Conservation (phyloP, 768 basidiomycete species). For the Russula brevipes region DNA sequence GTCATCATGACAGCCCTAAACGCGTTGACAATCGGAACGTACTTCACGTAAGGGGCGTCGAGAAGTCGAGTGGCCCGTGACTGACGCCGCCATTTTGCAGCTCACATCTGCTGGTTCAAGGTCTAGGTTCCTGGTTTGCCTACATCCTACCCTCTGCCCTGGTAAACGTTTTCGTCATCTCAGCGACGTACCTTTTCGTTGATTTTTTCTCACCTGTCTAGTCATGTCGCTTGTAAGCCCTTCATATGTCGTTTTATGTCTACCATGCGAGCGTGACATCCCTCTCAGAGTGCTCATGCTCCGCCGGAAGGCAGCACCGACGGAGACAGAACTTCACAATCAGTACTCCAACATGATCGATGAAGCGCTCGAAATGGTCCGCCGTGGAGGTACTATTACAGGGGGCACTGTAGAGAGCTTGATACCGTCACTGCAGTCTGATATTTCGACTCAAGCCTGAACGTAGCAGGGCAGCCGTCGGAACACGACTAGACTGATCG, state of each 20-base stretch:
- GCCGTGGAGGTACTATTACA: not conserved
- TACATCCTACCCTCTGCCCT: slow-evolving; percentile 20
- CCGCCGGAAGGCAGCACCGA: slow-evolving; percentile 19
- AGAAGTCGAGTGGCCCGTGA: not conserved
- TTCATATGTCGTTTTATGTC: not conserved
- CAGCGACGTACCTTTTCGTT: not conserved
- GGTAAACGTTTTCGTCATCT: slow-evolving; percentile 8
- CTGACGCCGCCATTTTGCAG: slow-evolving; percentile 3
- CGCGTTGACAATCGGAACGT: slow-evolving; percentile 21
- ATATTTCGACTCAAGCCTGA: not conserved
- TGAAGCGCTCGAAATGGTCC: slow-evolving; percentile 20
- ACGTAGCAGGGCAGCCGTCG: slow-evolving; percentile 4
- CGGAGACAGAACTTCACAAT: slow-evolving; percentile 12
- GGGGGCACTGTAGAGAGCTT: not conserved
- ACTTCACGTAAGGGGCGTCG: slow-evolving; percentile 11
- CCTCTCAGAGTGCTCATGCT: slow-evolving; percentile 21
- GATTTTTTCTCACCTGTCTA: not conserved
- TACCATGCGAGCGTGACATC: not conserved
- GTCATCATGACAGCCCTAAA: slow-evolving; percentile 22
- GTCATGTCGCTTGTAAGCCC: slow-evolving; percentile 20
- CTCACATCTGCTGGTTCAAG: slow-evolving; percentile 2
- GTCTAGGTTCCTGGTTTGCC: slow-evolving; percentile 22
- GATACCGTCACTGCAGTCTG: not conserved
- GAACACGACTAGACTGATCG: not conserved
- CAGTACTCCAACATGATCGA: slow-evolving; percentile 10